Conservation (phyloP, 805 yeast genomes). For the Dipodascus geniculatus region DNA sequence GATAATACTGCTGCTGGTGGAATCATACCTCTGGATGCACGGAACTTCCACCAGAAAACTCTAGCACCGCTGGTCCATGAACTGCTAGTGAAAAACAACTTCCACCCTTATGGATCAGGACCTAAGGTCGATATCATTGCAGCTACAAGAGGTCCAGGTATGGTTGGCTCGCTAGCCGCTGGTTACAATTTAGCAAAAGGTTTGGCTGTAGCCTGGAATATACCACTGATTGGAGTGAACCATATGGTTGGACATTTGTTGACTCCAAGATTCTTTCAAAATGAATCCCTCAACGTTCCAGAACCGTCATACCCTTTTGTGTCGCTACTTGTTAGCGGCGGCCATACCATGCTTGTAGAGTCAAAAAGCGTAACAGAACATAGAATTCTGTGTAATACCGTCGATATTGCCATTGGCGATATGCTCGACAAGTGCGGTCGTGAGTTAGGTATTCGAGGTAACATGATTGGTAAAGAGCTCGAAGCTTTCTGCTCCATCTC, state of each 20-base stretch:
- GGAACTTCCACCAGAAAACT: slow-evolving; percentile 56
- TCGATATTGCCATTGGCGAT: slow-evolving; percentile 89
- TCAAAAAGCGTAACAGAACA: slow-evolving; percentile 53
- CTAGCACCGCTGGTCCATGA: slow-evolving; percentile 41
- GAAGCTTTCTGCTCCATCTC: slow-evolving; percentile 38
- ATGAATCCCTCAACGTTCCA: slow-evolving; percentile 22
- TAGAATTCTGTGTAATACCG: slow-evolving; percentile 58
- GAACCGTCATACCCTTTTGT: slow-evolving; percentile 68
- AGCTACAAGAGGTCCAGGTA: slow-evolving; percentile 94
- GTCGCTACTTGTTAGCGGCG: slow-evolving; percentile 79
- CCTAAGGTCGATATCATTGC: slow-evolving; percentile 54
- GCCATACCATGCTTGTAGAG: slow-evolving; percentile 81
- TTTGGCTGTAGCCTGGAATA: slow-evolving; percentile 60
- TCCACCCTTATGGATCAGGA: slow-evolving; percentile 10
- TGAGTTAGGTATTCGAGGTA: slow-evolving; percentile 66
- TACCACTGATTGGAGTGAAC: slow-evolving; percentile 80
- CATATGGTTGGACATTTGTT: slow-evolving; percentile 93
- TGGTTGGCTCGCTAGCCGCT: slow-evolving; percentile 78
- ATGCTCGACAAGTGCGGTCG: slow-evolving; percentile 89
- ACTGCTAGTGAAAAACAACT: slow-evolving; percentile 27
- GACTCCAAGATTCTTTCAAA: slow-evolving; percentile 40
- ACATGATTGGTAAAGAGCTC: slow-evolving; percentile 77
- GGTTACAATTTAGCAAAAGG: slow-evolving; percentile 85
- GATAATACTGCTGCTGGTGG: slow-evolving; percentile 67
- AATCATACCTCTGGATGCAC: slow-evolving; percentile 76